Evolutionary conservation across 352 stramenopile species (phyloP), one percentile per base, ranked within the genome.

Genomic region (Globisporangium paroecandrum): DNA sequence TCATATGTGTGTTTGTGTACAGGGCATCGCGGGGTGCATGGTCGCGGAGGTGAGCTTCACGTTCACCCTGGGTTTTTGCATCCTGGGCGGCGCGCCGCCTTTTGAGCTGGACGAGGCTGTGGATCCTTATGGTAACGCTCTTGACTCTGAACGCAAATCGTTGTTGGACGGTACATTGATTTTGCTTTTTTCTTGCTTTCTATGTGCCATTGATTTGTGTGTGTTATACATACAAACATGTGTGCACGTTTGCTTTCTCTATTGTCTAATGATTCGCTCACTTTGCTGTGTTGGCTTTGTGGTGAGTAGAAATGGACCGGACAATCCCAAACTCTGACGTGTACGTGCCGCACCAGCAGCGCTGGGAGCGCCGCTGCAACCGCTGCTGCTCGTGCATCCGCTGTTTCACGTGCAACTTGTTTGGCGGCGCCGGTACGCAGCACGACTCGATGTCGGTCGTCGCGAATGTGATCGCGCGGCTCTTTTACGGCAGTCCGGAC

Each of bases 391-490:
- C 84, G 49, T 96, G 88, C 61, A 49, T 96, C 49, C 88, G 81
- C n/a, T 93, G 84, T 71, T 88, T 89, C 65, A 96, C 89, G 54
- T 96, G 89, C 79, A 91, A 90, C 41, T 78, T 96, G 54, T 96
- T 96, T 69, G 89, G 89, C 38, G 89, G 89, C 54, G 78, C 83
- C 12, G 85, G 86, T n/a, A 96, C 87, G 15, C 79, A 88, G 47
- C 86, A 93, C 64, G 89, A 95, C 73, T 93, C 85, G 43, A 96
- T 96, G 87, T 94, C 89, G 0, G 84, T 94, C 12, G 89, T 96
- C 58, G 89, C 89, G 1, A 93, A 90, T 24, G 89, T 96, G 25
- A 82, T 95, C 57, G 89, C 87, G 10, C 79, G 87, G 10, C 81
- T 96, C 46, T 96, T 96, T 55, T 94, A 95, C 64, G 89, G 89